Base-by-base conservation (phyloP, 1,284 basidiomycete species). In the Cryptococcus floricola region DNA sequence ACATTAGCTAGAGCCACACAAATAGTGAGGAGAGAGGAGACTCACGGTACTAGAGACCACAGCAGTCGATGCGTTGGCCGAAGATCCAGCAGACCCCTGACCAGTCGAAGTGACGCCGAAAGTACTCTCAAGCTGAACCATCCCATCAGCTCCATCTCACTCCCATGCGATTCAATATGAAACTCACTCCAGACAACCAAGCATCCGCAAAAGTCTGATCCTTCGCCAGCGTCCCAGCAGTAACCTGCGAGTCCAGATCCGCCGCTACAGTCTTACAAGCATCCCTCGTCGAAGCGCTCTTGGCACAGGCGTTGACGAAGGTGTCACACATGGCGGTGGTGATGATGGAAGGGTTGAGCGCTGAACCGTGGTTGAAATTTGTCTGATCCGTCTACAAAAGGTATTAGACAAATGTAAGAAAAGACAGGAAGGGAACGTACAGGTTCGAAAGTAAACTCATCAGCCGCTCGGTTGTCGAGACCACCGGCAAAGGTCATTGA, bases 401-500 rank as follows among this genome's bases (percentile, higher is more conserved):
- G 10, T 10, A 10, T 34, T 5, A 34, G 31, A 23, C 23, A 23
- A 6, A 34, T 34, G 31, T 10, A 34, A 10, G 7, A 34, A 10
- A 10, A 5, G 7, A 8, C 31, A 10, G 10, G 10, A 8, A 5
- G 31, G 6, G 31, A 10, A 34, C 31, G 6, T 34, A 10, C 31
- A 25, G 65, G 61, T 41, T 58, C 39, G 64, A 74, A 73, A 14
- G 65, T 60, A 60, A 67, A 66, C 57, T 70, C 67, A 13, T 82
- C 83, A 63, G 85, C 85, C 61, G 78, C 81, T 50, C 85, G 79
- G 59, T 75, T 75, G 63, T 86, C 83, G 58, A 86, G 83, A 8
- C 84, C 84, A 9, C 67, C 76, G 31, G 78, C 84, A 63, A 86
- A 86, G 61, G 82, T 79, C 60, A 87, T 84, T 68, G 84, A 57